Percentiles rank a stretch among this genome's conserved stretches.
phyloP scores from a whole-genome alignment of 2,329 filamentous ascomycete genomes.

The Mollisia scopiformis region DNA sequence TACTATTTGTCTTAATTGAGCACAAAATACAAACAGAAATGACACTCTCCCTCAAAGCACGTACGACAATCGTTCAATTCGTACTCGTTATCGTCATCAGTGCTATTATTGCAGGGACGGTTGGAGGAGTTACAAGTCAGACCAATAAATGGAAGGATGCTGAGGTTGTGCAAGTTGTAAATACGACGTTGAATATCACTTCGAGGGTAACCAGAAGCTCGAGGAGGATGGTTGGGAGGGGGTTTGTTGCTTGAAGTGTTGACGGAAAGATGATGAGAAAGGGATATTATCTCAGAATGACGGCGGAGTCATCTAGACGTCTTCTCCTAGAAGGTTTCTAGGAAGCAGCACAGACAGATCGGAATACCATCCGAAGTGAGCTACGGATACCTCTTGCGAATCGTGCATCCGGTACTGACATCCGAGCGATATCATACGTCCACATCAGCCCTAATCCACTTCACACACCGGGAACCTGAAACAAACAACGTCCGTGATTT shows the following conservation, averaged over 20 bases:
- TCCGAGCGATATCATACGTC: too few relatives aligned
- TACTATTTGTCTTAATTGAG: neutral
- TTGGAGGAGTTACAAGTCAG: conserved; percentile 7
- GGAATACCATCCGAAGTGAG: too few relatives aligned
- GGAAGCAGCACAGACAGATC: too few relatives aligned
- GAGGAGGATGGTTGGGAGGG: neutral
- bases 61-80: conserved; percentile 5
- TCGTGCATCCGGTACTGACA: too few relatives aligned
- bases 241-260: neutral
- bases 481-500: too few relatives aligned
- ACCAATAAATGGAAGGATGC: neutral
- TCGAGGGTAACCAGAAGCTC: too few relatives aligned
- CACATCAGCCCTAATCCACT: too few relatives aligned
- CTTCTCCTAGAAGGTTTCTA: too few relatives aligned
- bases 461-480: too few relatives aligned
- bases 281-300: neutral
- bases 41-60: neutral
- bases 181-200: neutral
- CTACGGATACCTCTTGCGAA: too few relatives aligned
- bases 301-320: too few relatives aligned
- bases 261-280: neutral
- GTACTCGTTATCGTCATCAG: conserved; percentile 10
- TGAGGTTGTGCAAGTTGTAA: neutral
- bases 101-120: conserved; percentile 4
- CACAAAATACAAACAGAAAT: neutral